phyloP scores from a whole-genome alignment of 495 filamentous ascomycete genomes.

The Penicillium bovifimosum region DNA sequence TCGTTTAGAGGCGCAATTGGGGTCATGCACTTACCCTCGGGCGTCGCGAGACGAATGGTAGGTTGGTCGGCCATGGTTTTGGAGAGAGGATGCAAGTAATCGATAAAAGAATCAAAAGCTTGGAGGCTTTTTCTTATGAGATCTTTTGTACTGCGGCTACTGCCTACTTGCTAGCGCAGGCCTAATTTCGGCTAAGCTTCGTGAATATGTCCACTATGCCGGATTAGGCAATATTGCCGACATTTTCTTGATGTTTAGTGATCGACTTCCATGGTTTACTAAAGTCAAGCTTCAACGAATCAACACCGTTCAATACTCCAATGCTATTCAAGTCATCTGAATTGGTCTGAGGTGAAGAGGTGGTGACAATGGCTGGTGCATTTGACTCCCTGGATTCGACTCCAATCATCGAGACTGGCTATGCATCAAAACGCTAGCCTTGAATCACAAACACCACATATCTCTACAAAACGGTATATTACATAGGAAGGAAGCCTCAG shows the following conservation, averaged over 20 bases:
- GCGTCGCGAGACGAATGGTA: conserved; percentile 45
- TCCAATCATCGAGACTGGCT: no score
- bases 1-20: background rate
- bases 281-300: no score
- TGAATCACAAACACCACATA: background rate
- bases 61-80: conserved; percentile 33
- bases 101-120: background rate
- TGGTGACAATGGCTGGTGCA: no score
- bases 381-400: no score
- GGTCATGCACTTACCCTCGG: conserved; percentile 30
- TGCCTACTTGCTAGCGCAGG: background rate
- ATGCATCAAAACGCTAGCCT: no score
- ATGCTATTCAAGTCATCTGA: no score
- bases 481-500: background rate
- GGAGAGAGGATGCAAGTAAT: background rate
- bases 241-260: background rate
- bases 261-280: no score
- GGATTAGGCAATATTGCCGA: background rate
- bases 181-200: background rate
- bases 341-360: no score
- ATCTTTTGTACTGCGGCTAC: no score
- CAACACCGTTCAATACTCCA: no score
- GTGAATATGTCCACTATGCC: background rate
- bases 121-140: background rate
- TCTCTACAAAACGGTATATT: conserved; percentile 1